phyloP scores from a whole-genome alignment of 2,329 filamentous ascomycete species.

The Aaosphaeria pasadenensis region DNA sequence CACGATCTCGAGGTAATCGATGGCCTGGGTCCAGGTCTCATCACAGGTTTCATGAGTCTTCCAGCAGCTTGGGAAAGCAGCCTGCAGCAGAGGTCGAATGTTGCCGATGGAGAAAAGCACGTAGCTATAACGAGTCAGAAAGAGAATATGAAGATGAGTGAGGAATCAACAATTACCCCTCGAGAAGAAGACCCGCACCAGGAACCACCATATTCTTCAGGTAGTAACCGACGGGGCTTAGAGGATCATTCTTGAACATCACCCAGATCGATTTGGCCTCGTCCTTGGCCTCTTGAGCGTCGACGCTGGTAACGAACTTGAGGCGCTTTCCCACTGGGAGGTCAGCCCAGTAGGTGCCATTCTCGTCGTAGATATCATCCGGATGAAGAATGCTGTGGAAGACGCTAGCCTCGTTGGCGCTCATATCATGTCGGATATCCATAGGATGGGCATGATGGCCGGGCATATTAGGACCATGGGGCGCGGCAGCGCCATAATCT shows the following conservation, averaged over 20 bases:
- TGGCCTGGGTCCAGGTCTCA: slow-evolving; percentile 74
- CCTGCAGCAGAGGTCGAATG: slow-evolving; percentile 75
- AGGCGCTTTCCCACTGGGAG: slow-evolving; percentile 67
- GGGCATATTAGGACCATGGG: slow-evolving; percentile 47
- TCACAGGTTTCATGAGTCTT: slow-evolving; percentile 62
- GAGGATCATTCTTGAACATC: slow-evolving; percentile 84
- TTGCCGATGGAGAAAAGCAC: slow-evolving; percentile 97
- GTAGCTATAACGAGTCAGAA: slow-evolving; percentile 55
- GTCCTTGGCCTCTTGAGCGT: slow-evolving; percentile 64
- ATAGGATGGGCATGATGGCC: slow-evolving; percentile 44
- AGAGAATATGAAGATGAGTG: background rate
- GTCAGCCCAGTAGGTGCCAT: slow-evolving; percentile 93
- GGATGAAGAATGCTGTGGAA: slow-evolving; percentile 82
- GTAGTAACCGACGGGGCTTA: slow-evolving; percentile 82
- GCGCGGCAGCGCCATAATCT: slow-evolving; percentile 47
- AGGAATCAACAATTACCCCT: slow-evolving; percentile 51
- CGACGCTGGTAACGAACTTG: slow-evolving; percentile 72
- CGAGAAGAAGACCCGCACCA: slow-evolving; percentile 85
- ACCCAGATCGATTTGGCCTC: slow-evolving; percentile 67
- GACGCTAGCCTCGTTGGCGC: slow-evolving; percentile 56
- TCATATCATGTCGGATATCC: slow-evolving; percentile 48
- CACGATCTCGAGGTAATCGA: slow-evolving; percentile 88
- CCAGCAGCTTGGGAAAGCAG: slow-evolving; percentile 80
- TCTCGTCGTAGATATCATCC: slow-evolving; percentile 78
- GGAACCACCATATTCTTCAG: slow-evolving; percentile 88